Evolutionary conservation across 805 yeast genomes (phyloP).

Genomic region (Metschnikowia borealis): DNA sequence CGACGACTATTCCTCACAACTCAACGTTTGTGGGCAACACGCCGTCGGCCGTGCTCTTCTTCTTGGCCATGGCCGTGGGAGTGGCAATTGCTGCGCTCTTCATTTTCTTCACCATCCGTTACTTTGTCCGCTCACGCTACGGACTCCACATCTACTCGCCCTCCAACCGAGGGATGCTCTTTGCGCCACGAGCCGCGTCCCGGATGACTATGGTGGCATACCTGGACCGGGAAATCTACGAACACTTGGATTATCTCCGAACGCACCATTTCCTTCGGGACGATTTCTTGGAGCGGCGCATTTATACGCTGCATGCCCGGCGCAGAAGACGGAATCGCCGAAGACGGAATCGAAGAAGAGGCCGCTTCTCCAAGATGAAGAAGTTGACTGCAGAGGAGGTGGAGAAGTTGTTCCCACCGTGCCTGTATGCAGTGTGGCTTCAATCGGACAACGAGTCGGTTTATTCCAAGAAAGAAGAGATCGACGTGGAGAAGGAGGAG

Average conservation of each 20-base stretch:
- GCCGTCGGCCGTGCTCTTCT: conserved; percentile 62
- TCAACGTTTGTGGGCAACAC: conserved; percentile 40
- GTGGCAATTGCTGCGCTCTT: conserved; percentile 53
- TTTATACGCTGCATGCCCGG: conserved; percentile 15
- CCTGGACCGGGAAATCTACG: conserved; percentile 27
- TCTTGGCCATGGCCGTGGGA: conserved; percentile 61
- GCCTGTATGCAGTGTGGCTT: conserved; percentile 57
- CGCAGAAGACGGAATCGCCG: conserved; percentile 3
- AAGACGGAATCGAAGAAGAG: conserved; percentile 38
- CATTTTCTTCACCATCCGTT: conserved; percentile 56
- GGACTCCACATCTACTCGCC: conserved; percentile 49
- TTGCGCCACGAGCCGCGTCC: conserved; percentile 12
- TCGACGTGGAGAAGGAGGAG: neutral
- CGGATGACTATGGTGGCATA: conserved; percentile 13
- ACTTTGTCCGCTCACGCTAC: conserved; percentile 52
- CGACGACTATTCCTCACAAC: neutral
- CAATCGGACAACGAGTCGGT: conserved; percentile 35
- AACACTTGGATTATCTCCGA: conserved; percentile 34
- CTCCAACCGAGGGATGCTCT: conserved; percentile 23
- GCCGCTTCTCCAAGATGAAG: conserved; percentile 44
- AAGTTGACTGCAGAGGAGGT: conserved; percentile 54
- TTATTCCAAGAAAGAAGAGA: neutral
- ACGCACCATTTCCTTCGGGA: conserved; percentile 29
- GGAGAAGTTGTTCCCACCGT: conserved; percentile 55
- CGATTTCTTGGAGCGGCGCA: conserved; percentile 27